Base-by-base conservation (phyloP, 306 rosid species). In the Prunus fruticosa region DNA sequence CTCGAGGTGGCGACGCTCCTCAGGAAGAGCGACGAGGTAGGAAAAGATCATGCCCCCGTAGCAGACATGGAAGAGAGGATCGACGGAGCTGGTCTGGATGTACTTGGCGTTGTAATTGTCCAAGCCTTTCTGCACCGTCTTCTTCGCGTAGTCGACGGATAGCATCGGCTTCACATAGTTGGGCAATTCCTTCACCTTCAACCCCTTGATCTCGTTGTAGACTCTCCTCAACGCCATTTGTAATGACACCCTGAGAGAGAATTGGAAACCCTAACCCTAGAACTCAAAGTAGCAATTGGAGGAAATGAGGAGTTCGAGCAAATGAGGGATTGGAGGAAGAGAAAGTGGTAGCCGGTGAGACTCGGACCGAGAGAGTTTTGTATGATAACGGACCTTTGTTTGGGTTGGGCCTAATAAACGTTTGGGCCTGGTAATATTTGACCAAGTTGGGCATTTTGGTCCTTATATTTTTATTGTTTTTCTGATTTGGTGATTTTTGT, bases 1-100 rank as follows among this genome's bases (percentile, higher is more conserved):
- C 76, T 69, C 90, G 63, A 87, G 92, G 67, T 93, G 97, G 73
- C 98, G 96, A 30, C 91, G 93, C 82, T 93, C 96, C 56, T 88
- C 84, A 2, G 96, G 96, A 58, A 93, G 97, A 7, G 85, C 89
- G 54, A 93, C 81, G 61, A 91, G 87, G 83, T 90, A 93, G 41
- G 96, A 91, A 60, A 93, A 86, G 73, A 82, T 56, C 93, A 91
- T 87, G 8, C 98, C 98, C 1, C 97, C 96, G 16, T 71, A 87
- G 89, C 91, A 86, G 63, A 93, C 86, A 73, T 93, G 98, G 71
- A 16, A 72, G 30, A 91, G 73, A 2, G 90, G 90, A 0, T 86
- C 90, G 18, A 75, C 16, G 13, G 98, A 91, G 71, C 67, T 62
- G 14, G 97, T 90, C 64, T 90, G 85, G 79, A 93, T 93, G 86